Percentiles rank a stretch among this genome's conserved stretches.
Conservation (phyloP, 2,329 filamentous ascomycete genomes). For the Cytospora leucostoma region DNA sequence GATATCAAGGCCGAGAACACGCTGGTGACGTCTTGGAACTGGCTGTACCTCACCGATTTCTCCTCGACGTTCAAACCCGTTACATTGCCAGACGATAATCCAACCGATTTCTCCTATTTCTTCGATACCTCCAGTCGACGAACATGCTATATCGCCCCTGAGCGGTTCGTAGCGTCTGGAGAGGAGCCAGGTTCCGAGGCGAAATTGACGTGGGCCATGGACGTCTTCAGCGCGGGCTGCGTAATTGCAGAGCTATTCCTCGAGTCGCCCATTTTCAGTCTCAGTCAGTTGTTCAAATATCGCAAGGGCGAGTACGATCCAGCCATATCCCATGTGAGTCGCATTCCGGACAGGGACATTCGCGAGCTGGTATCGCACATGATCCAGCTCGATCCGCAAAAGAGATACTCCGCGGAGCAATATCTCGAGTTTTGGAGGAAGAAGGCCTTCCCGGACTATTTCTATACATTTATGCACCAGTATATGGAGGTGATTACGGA, state of each 20-base stretch:
- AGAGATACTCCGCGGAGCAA: constrained; percentile 88
- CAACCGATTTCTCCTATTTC: constrained; percentile 95
- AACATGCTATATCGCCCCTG: constrained; percentile 93
- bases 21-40: constrained; percentile 98
- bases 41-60: constrained; percentile 97
- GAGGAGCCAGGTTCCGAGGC: constrained; percentile 62
- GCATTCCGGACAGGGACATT: constrained; percentile 85
- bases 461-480: constrained; percentile 95
- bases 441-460: constrained; percentile 94
- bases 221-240: constrained; percentile 95
- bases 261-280: constrained; percentile 94
- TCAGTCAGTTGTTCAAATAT: constrained; percentile 95
- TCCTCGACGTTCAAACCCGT: constrained; percentile 94
- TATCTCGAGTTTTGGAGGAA: constrained; percentile 90
- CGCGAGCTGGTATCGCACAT: constrained; percentile 90
- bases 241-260: constrained; percentile 96
- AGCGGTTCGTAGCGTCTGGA: constrained; percentile 78
- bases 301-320: constrained; percentile 91
- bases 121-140: constrained; percentile 91
- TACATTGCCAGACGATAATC: constrained; percentile 92
- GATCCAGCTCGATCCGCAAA: constrained; percentile 92
- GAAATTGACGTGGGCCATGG: constrained; percentile 88
- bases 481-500: constrained; percentile 97
- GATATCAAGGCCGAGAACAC: constrained; percentile 99
- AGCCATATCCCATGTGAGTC: constrained; percentile 73